Percentiles rank a stretch among this genome's conserved stretches.
Conservation (phyloP, 1,284 basidiomycete species). For the Sanghuangporus weigelae region DNA sequence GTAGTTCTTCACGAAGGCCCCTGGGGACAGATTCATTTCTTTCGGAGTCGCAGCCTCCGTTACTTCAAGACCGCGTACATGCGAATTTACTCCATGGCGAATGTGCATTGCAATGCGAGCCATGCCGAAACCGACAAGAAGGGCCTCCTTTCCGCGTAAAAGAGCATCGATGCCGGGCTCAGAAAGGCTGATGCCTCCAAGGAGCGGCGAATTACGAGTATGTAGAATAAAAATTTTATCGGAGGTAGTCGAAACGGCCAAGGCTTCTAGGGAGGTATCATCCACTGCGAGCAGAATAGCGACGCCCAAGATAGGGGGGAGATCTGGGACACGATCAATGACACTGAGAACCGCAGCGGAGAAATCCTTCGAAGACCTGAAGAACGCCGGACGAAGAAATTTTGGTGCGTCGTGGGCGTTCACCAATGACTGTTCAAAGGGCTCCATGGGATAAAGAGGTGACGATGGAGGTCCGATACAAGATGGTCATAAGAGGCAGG, state of each 20-base stretch:
- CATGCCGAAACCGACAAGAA: slow-evolving; percentile 31
- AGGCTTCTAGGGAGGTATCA: slow-evolving; percentile 7
- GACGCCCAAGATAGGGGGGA: neutral
- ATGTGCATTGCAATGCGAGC: slow-evolving; percentile 27
- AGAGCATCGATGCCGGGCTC: neutral
- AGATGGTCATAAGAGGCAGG: neutral
- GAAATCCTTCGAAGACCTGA: neutral
- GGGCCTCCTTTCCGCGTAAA: slow-evolving; percentile 11
- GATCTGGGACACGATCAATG: neutral
- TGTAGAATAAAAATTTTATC: slow-evolving; percentile 5
- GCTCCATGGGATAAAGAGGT: slow-evolving; percentile 2
- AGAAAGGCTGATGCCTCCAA: neutral
- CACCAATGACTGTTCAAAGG: slow-evolving; percentile 4
- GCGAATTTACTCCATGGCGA: slow-evolving; percentile 22
- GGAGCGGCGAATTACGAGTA: neutral
- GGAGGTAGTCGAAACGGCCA: slow-evolving; percentile 4
- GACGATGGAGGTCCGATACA: neutral
- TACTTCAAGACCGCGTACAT: slow-evolving; percentile 30
- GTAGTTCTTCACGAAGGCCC: slow-evolving; percentile 23
- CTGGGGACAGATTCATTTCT: slow-evolving; percentile 24
- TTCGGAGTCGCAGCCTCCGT: slow-evolving; percentile 24
- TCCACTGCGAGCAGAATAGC: neutral
- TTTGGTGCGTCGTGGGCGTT: neutral
- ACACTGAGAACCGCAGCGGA: neutral
- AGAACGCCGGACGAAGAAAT: neutral